phyloP scores from a whole-genome alignment of 2,329 filamentous ascomycete genomes.

The Stachybotrys echinatus region DNA sequence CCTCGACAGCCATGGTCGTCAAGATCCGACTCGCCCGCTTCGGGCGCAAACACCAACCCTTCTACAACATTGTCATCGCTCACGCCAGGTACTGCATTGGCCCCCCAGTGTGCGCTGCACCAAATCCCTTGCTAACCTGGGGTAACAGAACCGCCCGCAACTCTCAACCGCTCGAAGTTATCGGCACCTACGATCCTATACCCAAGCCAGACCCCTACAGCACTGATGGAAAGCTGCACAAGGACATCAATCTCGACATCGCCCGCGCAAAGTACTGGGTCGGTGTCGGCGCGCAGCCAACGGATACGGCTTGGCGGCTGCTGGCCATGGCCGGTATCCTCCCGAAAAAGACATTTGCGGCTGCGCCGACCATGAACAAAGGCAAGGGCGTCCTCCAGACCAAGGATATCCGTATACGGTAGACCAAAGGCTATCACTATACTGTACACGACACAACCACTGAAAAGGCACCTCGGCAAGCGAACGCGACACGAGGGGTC shows the following conservation, averaged over 20 bases:
- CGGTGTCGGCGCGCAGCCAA: constrained; percentile 92
- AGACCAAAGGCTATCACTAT: too few relatives aligned
- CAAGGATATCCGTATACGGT: constrained; percentile 23
- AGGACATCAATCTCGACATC: constrained; percentile 85
- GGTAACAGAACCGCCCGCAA: constrained; percentile 70
- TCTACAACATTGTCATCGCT: constrained; percentile 96
- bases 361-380: constrained; percentile 17
- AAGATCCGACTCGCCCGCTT: constrained; percentile 93
- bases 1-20: constrained; percentile 66
- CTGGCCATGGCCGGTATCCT: constrained; percentile 65
- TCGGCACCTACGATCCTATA: constrained; percentile 70
- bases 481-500: too few relatives aligned
- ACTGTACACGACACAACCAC: not conserved
- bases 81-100: constrained; percentile 70
- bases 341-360: constrained; percentile 31
- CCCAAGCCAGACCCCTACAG: constrained; percentile 58
- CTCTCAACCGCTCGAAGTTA: constrained; percentile 86
- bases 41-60: constrained; percentile 78
- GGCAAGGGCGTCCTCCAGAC: constrained; percentile 17
- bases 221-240: constrained; percentile 65
- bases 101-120: constrained; percentile 1
- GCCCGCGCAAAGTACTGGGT: constrained; percentile 89
- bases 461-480: too few relatives aligned
- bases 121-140: not conserved
- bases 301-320: constrained; percentile 81